Conservation (phyloP, 768 basidiomycete species). For the Cytidiella melzeri region DNA sequence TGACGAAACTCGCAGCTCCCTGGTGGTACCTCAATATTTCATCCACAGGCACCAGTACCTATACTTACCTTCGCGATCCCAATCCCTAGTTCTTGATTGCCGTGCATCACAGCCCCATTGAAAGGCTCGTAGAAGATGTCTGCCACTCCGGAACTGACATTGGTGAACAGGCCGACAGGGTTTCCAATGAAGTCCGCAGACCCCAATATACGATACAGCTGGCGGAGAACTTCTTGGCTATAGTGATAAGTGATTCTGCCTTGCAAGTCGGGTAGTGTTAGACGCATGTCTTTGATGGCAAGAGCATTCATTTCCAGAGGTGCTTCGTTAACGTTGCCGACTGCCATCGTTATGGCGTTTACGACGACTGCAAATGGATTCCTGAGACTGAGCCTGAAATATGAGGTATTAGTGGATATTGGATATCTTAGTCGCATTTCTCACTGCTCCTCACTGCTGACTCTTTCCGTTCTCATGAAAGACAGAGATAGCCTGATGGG, state of each 20-base stretch:
- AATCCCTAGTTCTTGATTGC: slow-evolving; percentile 89
- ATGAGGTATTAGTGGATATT: neutral
- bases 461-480: slow-evolving; percentile 94
- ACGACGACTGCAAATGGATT: slow-evolving; percentile 92
- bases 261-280: slow-evolving; percentile 79
- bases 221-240: slow-evolving; percentile 86
- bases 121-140: slow-evolving; percentile 99
- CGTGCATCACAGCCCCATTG: slow-evolving; percentile 93
- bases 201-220: slow-evolving; percentile 94
- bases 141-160: slow-evolving; percentile 94
- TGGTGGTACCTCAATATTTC: slow-evolving; percentile 23
- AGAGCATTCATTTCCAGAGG: slow-evolving; percentile 92
- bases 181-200: slow-evolving; percentile 96
- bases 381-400: slow-evolving; percentile 58
- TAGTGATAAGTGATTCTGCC: slow-evolving; percentile 87
- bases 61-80: slow-evolving; percentile 84
- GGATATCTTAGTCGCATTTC: slow-evolving; percentile 17
- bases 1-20: slow-evolving; percentile 97
- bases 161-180: slow-evolving; percentile 95
- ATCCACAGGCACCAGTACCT: neutral
- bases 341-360: slow-evolving; percentile 93
- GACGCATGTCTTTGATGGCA: slow-evolving; percentile 88
- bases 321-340: slow-evolving; percentile 96
- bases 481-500: slow-evolving; percentile 90
- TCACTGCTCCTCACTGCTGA: slow-evolving; percentile 91